Base-by-base conservation (phyloP, 1,139 yeast genomes). In the Pichia sp. region DNA sequence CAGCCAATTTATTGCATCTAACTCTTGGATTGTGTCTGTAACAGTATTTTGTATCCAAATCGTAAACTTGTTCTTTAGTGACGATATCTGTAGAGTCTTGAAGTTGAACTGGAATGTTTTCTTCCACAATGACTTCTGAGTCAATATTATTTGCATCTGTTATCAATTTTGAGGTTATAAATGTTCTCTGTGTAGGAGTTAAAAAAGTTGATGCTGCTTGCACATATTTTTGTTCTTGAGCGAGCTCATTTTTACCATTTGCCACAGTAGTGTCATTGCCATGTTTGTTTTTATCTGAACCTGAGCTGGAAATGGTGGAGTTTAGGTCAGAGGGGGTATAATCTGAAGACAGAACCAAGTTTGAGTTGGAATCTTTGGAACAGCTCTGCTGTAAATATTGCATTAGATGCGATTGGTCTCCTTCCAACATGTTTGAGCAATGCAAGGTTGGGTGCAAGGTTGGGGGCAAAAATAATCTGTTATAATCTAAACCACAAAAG, bases 11-110 rank as follows among this genome's bases (percentile, higher is more conserved):
- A 63, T 82, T 83, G 62, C 89, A 80, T 32, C 77, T 73, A 47
- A 83, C 74, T 49, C 85, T 92, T 6, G 97, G 97, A 60, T 90
- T 87, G 66, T 90, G 97, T 48, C 97, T 73, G 65, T 90, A 90
- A 63, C 97, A 90, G 66, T 79, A 89, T 56, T 76, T 74, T 57
- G 79, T 82, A 30, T 56, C 60, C 2, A 54, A 38, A 23, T 54
- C 55, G 29, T 38, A 16, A 8, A 20, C 13, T 5, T 9, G 30
- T 13, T 26, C 30, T 20, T 38, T 18, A 4, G 11, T 4, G n/a
- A 20, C 30, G 16, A n/a, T 30, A 30, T 30, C 34, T 30, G 18
- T 30, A n/a, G 20, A 11, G 27, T 29, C 4, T 3, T 18, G 2
- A 23, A 12, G 4, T 3, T 18, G 2, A 23, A 12, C 8, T 16